Evolutionary conservation across 202 grass and related monocot species (phyloP), one percentile per base, ranked within the genome.

Genomic region (Sporobolus alterniflorus): DNA sequence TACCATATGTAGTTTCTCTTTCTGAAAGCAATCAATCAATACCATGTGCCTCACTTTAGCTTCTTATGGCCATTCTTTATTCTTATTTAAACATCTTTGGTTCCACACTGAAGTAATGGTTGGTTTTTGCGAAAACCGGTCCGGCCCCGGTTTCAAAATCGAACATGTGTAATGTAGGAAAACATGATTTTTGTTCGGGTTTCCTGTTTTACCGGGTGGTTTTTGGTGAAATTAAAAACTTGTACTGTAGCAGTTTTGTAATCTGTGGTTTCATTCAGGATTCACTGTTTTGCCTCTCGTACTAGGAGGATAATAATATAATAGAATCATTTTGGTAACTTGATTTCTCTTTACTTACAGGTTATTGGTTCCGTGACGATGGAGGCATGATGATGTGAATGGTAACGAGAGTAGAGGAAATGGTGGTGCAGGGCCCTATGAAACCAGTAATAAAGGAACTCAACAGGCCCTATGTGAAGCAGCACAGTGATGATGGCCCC

Each of bases 371-470:
- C 89, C 16, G 89, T 89, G 77, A 94, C 84, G 28, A 91, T 87
- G 62, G 92, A 94, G 18, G 89, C 86, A 30, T 94, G 86, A 41
- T 94, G 89, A 40, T 91, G 89, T 15, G 89, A 94, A 57, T 91
- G 92, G 42, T 91, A 91, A 25, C 92, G 80, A 9, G 92, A 84
- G 77, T 91, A 94, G 76, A 94, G 92, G 42, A 89, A 91, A 79
- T 94, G 92, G 87, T 94, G 89, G 64, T 94, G 92, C 26, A 94
- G 73, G 13, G 86, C 92, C 46, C 92, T 78, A 84, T 94, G 89
- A 44, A 94, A 72, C 89, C 92, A 94, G 81, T 94, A 94, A 64
- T 94, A 94, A 31, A 94, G 72, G 92, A 94, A 94, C 77, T 94
- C 91, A 11, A 91, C 83, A 36, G 86, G 92, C 7, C 89, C 92